Base-by-base conservation (phyloP, 1,284 basidiomycete species). In the Chiua sp. region DNA sequence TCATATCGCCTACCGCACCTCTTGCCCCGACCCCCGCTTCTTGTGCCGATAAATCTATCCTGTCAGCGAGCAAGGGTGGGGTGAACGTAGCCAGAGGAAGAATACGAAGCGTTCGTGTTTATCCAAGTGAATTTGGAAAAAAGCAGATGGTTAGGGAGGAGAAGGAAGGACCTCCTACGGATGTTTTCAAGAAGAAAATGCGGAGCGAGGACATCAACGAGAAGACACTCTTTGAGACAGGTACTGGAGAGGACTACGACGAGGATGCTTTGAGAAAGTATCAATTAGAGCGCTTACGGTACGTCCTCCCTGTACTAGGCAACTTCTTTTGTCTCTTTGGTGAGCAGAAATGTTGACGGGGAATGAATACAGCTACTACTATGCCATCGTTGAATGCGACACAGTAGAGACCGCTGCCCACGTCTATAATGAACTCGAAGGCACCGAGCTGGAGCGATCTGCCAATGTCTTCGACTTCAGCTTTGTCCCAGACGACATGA, bases 381-480 rank as follows among this genome's bases (percentile, higher is more conserved):
- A 99, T 77, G 98, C 98, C 10, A 86, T 99, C 51, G 90, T 96
- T 1, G 93, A 93, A 51, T 98, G 96, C 73, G 92, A 97, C 70
- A 87, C 88, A 11, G 80, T 87, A 7, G 82, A 88, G 37, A 85
- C 94, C 4, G 94, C 97, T 2, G 82, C 86, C 8, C 90, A 96
- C 72, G 87, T 98, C 20, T 92, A 93, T 75, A 78, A 85, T 55
- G 95, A 98, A 73, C 84, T 98, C 42, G 93, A 98, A 65, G 96
- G 95, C 18, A 94, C 97, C 4, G 98, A 99, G 75, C 87, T 99
- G 51, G 98, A 99, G 75, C 89, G 94, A 32, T 98, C 97, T 0
- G 98, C 98, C 7, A 99, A 99, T 74, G 84, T 98, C 13, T 93
- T 99, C 66, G 94, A 99, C 71, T 78, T 99, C 53, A 96, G 94